Conservation (phyloP, 1,284 basidiomycete species). For the Rhodotorula sp. region DNA sequence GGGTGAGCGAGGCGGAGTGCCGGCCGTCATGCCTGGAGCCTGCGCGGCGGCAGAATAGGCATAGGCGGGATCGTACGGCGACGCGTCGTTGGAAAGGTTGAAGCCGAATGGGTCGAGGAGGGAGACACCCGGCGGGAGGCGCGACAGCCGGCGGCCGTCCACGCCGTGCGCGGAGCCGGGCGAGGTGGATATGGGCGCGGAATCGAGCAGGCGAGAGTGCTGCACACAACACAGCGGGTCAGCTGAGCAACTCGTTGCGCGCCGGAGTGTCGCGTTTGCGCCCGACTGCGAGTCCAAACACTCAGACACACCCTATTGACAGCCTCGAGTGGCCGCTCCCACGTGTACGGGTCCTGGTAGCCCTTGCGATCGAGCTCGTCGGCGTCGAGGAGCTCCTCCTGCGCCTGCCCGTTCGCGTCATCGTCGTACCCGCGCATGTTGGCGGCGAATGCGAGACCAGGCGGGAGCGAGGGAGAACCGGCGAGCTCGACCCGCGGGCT, state of each 20-base stretch:
- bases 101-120: slow-evolving; percentile 41
- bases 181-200: slow-evolving; percentile 6
- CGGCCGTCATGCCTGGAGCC: not conserved
- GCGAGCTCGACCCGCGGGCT: not conserved
- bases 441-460: too few relatives aligned
- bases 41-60: slow-evolving; percentile 1
- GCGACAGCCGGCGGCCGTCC: slow-evolving; percentile 19
- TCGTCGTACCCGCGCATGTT: not conserved
- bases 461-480: too few relatives aligned
- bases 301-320: slow-evolving; percentile 31
- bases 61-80: slow-evolving; percentile 39
- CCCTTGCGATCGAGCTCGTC: not conserved
- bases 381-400: slow-evolving; percentile 35
- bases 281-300: not conserved
- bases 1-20: not conserved
- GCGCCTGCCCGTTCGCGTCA: slow-evolving; percentile 16
- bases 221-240: not conserved
- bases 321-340: slow-evolving; percentile 34
- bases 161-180: not conserved
- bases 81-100: slow-evolving; percentile 26
- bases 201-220: slow-evolving; percentile 37
- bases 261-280: not conserved
- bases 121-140: slow-evolving; percentile 30
- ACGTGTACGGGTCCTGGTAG: slow-evolving; percentile 28
- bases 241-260: not conserved